Evolutionary conservation across 2,329 filamentous ascomycete genomes (phyloP), one percentile per base, ranked within the genome.

Genomic region (Xylaria sp.): DNA sequence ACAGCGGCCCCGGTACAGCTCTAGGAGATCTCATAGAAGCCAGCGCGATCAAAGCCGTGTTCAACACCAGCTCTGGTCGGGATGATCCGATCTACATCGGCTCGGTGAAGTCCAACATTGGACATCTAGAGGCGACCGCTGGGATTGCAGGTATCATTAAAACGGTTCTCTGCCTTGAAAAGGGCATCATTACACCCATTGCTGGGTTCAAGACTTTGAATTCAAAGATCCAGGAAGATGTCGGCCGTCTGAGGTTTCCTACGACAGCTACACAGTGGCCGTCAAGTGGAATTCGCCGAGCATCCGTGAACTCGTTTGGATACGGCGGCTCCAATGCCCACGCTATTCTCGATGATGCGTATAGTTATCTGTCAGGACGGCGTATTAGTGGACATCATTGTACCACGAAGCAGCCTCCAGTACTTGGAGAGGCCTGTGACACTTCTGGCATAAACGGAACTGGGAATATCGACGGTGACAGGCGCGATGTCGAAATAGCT

Each of bases 321-420:
- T 75, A 73, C 12, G 74, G 75, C 8, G 75, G 75, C 18, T 39
- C 74, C 2, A 76, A 77, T 55, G 70, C 71, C 0, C 75, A 76
- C 64, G 70, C 60, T 9, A 64, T 76, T 8, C 46, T 48, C 7
- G 46, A 48, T 20, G 46, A 48, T 48, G 46, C 46, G 18, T 18
- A 48, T 18, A 48, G n/a, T 20, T 48, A 48, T 18, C 9, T 48
- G 1, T 9, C 18, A 9, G 6, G 23, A 18, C 5, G 46, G n/a
- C 12, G 46, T 18, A 48, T 48, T 8, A 20, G n/a, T 9, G 46
- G 46, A 48, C 6, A 8, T n/a, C 46, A 48, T 20, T 48, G 18
- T 10, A 48, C 46, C n/a, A 20, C n/a, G 7, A 9, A 20, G 9
- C 46, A 48, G 9, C n/a, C 46, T 7, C 46, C 6, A 15, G 18